Base-by-base conservation (phyloP, 208 protist genomes). In the Angomonas ambiguus region DNA sequence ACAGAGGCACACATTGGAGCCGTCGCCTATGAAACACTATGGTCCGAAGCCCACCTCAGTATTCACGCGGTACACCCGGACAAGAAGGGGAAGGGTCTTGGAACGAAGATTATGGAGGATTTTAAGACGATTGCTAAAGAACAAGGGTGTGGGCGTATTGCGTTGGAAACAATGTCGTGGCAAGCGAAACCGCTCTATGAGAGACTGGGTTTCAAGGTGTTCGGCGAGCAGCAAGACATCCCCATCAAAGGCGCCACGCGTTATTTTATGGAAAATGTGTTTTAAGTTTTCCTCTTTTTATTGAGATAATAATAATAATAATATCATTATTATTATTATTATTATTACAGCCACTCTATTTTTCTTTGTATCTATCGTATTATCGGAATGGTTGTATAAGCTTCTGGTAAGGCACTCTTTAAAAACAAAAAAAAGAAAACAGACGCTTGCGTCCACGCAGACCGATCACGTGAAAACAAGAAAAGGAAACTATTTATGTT, bases 121-220 rank as follows among this genome's bases (percentile, higher is more conserved):
- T 61, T n/a, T 8, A 71, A 84, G 57, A 20, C 31, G 24, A 13
- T 69, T 3, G 78, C 57, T 25, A 56, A 58, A 0, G 48, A 62
- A 32, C 42, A 62, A 24, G 41, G 51, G 16, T 80, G 78, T 55
- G 67, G 62, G 25, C 74, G 67, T 24, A 18, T 84, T n/a, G 68
- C 56, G 13, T 53, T 84, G 8, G 78, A 80, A 42, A 80, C 74
- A 18, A 77, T 77, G 57, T 67, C 55, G 51, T 80, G 70, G 69
- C 74, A 84, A 62, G 70, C 73, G 10, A 62, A 71, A 13, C 70
- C 74, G 13, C 72, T 84, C n/a, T 84, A 77, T 41, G 78, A 84
- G 45, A 61, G 57, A 31, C 30, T 59, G 13, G 78, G 78, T n/a
- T 84, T 74, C 59, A 61, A 33, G 11, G 24, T 77, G 0, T 80